Conservation (phyloP, 2,329 filamentous ascomycete species). For the Amphichorda felina region DNA sequence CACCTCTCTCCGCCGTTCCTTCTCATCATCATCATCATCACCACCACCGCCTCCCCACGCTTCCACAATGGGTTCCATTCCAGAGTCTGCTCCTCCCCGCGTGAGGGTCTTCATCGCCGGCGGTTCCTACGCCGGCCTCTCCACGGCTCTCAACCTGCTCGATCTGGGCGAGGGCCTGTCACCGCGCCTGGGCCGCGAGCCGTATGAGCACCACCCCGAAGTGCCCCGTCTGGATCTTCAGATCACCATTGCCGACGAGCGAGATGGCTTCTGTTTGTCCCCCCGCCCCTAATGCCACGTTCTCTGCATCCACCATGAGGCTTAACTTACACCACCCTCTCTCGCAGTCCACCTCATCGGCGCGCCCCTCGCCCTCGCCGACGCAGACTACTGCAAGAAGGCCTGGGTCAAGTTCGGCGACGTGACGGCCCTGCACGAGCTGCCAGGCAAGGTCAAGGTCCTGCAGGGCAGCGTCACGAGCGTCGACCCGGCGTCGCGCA, state of each 20-base stretch:
- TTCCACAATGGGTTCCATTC: slow-evolving; percentile 1
- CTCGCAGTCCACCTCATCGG: slow-evolving; percentile 68
- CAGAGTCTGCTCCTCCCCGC: not conserved
- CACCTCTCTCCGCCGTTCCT: not conserved
- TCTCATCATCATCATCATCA: not conserved
- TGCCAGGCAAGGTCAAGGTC: slow-evolving; percentile 42
- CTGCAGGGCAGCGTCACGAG: slow-evolving; percentile 52
- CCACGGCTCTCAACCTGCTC: slow-evolving; percentile 53
- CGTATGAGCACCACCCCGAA: slow-evolving; percentile 25
- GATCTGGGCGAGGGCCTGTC: slow-evolving; percentile 48
- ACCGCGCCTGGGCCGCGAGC: slow-evolving; percentile 29
- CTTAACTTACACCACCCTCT: not conserved
- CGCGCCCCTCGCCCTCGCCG: slow-evolving; percentile 58
- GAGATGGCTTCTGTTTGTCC: slow-evolving; percentile 69
- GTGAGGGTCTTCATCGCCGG: slow-evolving; percentile 55
- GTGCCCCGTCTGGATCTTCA: slow-evolving; percentile 44
- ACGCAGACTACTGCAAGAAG: slow-evolving; percentile 48
- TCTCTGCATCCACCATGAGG: no score
- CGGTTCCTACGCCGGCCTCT: slow-evolving; percentile 61
- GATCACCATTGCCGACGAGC: slow-evolving; percentile 64
- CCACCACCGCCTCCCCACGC: not conserved
- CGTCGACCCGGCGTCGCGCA: slow-evolving; percentile 48
- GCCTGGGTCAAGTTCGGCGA: slow-evolving; percentile 61
- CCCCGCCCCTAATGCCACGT: no score
- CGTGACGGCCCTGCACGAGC: slow-evolving; percentile 50